A percentile compares a stretch with the other conserved stretches of the same genome.
Evolutionary conservation across 139 green algal species (phyloP).

Genomic region (Chlamydomonas eustigma): DNA sequence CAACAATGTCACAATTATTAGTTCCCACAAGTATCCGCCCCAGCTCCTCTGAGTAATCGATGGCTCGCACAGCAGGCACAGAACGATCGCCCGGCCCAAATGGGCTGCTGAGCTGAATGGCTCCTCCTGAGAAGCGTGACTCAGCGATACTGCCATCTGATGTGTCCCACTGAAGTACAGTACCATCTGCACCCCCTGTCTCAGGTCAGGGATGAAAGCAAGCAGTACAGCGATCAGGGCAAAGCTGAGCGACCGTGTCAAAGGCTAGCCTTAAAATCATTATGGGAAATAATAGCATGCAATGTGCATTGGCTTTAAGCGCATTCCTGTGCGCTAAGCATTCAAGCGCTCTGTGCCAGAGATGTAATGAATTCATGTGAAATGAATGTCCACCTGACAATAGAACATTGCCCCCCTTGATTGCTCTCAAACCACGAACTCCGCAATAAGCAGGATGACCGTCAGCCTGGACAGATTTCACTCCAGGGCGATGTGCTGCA

Average conservation of each 20-base stretch:
- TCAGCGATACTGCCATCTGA: slow-evolving; percentile 43
- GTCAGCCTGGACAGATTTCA: slow-evolving; percentile 41
- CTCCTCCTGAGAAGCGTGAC: slow-evolving; percentile 12
- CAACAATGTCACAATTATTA: slow-evolving; percentile 47
- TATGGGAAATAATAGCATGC: too few relatives aligned
- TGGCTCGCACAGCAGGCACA: slow-evolving; percentile 24
- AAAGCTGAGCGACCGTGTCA: too few relatives aligned
- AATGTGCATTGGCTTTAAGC: too few relatives aligned
- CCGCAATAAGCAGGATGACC: slow-evolving; percentile 43
- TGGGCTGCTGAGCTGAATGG: slow-evolving; percentile 33
- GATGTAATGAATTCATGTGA: too few relatives aligned
- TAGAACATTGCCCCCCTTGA: slow-evolving; percentile 32
- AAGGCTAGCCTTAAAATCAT: too few relatives aligned
- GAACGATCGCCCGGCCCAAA: slow-evolving; percentile 21
- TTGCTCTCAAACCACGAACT: slow-evolving; percentile 46
- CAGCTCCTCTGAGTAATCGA: slow-evolving; percentile 37
- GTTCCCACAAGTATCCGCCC: slow-evolving; percentile 52
- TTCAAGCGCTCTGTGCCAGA: too few relatives aligned
- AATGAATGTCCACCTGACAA: slow-evolving; percentile 43
- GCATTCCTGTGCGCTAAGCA: too few relatives aligned
- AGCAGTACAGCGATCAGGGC: too few relatives aligned
- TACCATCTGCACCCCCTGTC: slow-evolving; percentile 50
- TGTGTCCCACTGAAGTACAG: slow-evolving; percentile 56
- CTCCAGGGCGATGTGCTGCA: slow-evolving; percentile 41
- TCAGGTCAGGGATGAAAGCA: background rate